Evolutionary conservation across 192 early-diverging fungal genomes (phyloP), one percentile per base, ranked within the genome.

Genomic region (Gryganskiella cystojenkinii): DNA sequence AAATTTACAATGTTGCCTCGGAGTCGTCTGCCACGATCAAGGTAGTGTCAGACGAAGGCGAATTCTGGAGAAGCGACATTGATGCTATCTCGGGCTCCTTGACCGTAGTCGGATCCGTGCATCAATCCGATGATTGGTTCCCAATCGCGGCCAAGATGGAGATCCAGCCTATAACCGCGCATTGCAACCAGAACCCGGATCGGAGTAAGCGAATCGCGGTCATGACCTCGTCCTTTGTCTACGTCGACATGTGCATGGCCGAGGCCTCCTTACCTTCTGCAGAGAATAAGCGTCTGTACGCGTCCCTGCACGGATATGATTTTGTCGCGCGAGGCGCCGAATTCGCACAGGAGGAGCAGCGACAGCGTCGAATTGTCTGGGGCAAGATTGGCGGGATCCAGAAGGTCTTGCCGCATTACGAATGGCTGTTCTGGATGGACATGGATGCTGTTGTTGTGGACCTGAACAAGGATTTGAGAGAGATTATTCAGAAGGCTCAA

Each of bases 351-450:
- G 84, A 89, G 56, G 61, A 66, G 3, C 58, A 67, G 37, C 67
- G 79, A n/a, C 51, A 75, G 14, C 84, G 87, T 24, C 75, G 72
- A 34, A 56, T 79, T 20, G 87, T 89, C 3, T 89, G 87, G 87
- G 87, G 87, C 56, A 89, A 89, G 54, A 72, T 89, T 50, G 85
- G 85, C 43, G 84, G 62, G 0, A 67, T 89, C 17, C 82, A 89
- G 67, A 89, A 87, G 64, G 65, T 80, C 2, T 51, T 89, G 1
- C 87, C 87, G 0, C 82, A 87, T 35, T 89, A 89, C 58, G 84
- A 89, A 17, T 89, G 87, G 87, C 15, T 89, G 14, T 82, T 89
- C 22, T 89, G 87, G 87, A 69, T 89, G 70, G 87, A 89, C 54
- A 89, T 89, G 85, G 87, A 89, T 65, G 85, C 87, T 3, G 83